Evolutionary conservation across 352 stramenopile species (phyloP), one percentile per base, ranked within the genome.

Genomic region (Globisporangium cederbergense): DNA sequence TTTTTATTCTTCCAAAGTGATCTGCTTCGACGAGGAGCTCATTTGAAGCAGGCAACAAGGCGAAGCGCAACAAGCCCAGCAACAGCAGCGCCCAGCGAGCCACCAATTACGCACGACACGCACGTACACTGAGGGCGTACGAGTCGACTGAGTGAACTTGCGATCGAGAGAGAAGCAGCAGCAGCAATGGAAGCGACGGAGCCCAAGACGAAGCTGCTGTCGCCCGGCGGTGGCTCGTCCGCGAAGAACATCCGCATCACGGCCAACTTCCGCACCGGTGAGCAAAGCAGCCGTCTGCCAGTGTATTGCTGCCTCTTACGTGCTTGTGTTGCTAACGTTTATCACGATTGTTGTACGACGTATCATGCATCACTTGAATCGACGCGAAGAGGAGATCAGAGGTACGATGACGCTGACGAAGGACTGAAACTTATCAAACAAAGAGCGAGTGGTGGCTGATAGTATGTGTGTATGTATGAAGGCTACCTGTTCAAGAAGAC

Each of bases 401-500:
- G 80, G 78, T 88, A 46, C 58, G 71, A 54, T 30, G 25, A 16
- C 22, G 25, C 58, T 6, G 32, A 45, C n/a, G 9, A 46, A 58
- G 52, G 2, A 32, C n/a, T 8, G 9, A n/a, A 30, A 14, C 10
- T 9, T 32, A 0, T 9, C 7, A 8, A 28, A 28, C 14, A n/a
- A 10, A 6, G 32, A 20, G 14, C 4, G 49, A 20, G 4, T 16
- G 25, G 36, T 58, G 4, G 14, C 18, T 55, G 46, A n/a, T 25
- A 22, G n/a, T 28, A 5, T 30, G 14, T 43, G 18, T 49, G 28
- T 40, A 30, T 38, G 3, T n/a, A 62, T 47, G 20, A 45, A 90
- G 90, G 91, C 28, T 98, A 98, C 68, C 70, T 98, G 68, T 93
- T 97, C 66, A 98, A 98, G 75, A 97, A 97, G 68, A 97, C 92